Conservation (phyloP, 192 early-diverging fungal genomes). For the Funneliformis geosporum region DNA sequence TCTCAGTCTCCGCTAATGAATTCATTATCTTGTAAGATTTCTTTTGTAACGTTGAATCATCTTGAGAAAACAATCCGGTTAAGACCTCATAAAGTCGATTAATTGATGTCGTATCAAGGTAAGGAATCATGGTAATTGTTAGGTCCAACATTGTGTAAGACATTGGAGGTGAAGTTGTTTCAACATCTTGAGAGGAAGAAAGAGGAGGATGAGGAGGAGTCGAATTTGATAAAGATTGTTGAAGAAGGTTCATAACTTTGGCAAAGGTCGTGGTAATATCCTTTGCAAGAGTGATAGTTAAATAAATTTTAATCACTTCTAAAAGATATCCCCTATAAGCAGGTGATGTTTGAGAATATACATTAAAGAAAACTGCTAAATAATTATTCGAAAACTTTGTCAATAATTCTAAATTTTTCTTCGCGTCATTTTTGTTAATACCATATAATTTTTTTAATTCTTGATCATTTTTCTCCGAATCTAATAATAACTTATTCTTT, state of each 20-base stretch:
- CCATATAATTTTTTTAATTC: constrained; percentile 49
- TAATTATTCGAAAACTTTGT: constrained; percentile 70
- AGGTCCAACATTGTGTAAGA: constrained; percentile 91
- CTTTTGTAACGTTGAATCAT: constrained; percentile 84
- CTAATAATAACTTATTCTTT: constrained; percentile 49
- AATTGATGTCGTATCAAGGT: constrained; percentile 69
- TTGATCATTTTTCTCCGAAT: constrained; percentile 44
- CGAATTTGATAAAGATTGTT: constrained; percentile 57
- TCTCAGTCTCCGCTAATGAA: constrained; percentile 52
- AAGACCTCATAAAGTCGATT: constrained; percentile 59
- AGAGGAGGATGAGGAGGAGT: constrained; percentile 47
- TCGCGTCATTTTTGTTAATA: constrained; percentile 55
- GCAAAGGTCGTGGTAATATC: constrained; percentile 69
- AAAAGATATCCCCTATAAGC: constrained; percentile 65
- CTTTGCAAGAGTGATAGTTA: constrained; percentile 58
- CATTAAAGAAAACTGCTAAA: constrained; percentile 77
- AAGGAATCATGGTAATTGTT: constrained; percentile 68
- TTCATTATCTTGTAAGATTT: constrained; percentile 91
- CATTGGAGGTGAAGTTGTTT: constrained; percentile 63
- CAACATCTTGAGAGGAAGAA: constrained; percentile 48
- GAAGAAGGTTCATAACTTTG: constrained; percentile 60
- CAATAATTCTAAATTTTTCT: constrained; percentile 58
- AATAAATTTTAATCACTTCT: constrained; percentile 68
- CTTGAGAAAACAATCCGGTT: constrained; percentile 57
- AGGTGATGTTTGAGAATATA: constrained; percentile 68